Evolutionary conservation across 352 stramenopile species (phyloP).

Genomic region (Globisporangium okanoganense): DNA sequence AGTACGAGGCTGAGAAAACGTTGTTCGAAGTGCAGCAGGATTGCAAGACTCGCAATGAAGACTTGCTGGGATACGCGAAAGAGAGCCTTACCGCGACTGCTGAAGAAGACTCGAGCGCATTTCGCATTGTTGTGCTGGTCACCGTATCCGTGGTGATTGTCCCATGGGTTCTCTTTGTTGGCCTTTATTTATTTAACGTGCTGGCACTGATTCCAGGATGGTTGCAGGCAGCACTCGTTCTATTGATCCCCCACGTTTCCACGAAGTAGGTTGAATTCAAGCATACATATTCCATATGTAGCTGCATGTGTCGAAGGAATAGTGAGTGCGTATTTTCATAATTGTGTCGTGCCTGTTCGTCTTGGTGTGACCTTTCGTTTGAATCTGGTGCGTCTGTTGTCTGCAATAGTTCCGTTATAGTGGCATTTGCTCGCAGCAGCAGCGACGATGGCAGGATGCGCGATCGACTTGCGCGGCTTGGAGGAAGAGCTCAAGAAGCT

Average conservation of each 20-base stretch:
- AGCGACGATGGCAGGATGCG: not conserved
- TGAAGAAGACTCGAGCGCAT: constrained; percentile 7
- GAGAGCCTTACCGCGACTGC: constrained; percentile 16
- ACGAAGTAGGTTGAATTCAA: not conserved
- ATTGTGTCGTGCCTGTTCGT: constrained; percentile 4
- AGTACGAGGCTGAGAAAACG: constrained; percentile 13
- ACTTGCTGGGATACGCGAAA: constrained; percentile 28
- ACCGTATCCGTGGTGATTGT: constrained; percentile 23
- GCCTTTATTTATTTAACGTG: constrained; percentile 7
- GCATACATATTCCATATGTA: not conserved
- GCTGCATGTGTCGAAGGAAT: not conserved
- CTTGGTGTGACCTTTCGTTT: constrained; percentile 29
- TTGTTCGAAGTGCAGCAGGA: constrained; percentile 15
- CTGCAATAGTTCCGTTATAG: not conserved
- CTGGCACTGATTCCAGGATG: not conserved
- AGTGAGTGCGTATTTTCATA: not conserved
- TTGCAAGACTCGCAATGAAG: constrained; percentile 21
- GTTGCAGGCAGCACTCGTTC: not conserved
- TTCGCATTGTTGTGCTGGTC: constrained; percentile 17
- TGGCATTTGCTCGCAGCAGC: not conserved
- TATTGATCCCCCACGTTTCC: not conserved
- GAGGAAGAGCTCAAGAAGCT: constrained; percentile 84
- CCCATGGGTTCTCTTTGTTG: constrained; percentile 29
- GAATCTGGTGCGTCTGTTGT: not conserved
- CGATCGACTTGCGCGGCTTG: constrained; percentile 47